Conservation (phyloP, 2,329 filamentous ascomycete species). For the Fusarium anguioides region DNA sequence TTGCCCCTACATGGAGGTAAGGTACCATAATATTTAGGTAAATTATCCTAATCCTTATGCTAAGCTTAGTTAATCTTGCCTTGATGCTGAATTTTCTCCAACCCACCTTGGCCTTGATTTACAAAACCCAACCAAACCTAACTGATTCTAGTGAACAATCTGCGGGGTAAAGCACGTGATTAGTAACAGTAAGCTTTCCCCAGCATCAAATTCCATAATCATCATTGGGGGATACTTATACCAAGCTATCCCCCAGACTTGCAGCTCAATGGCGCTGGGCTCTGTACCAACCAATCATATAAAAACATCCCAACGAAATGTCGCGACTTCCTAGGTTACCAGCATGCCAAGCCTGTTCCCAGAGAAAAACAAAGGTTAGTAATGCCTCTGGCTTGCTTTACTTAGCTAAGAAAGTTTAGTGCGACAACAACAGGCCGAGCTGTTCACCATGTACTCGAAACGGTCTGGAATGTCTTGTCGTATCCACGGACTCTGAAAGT, state of each 20-base stretch:
- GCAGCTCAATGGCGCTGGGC: no score
- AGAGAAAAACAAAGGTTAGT: constrained; percentile 18
- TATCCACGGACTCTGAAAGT: background rate
- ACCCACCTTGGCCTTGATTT: no score
- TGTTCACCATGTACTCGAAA: constrained; percentile 5
- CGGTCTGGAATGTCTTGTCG: constrained; percentile 4
- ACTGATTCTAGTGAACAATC: background rate
- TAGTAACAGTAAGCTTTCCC: accelerated
- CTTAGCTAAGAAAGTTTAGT: background rate
- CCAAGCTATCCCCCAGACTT: background rate
- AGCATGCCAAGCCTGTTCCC: constrained; percentile 20
- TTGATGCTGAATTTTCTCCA: no score
- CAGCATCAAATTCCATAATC: no score
- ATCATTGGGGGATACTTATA: background rate
- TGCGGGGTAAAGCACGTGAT: constrained; percentile 7
- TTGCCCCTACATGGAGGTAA: no score
- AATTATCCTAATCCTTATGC: no score
- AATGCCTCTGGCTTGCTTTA: no score
- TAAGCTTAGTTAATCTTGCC: no score
- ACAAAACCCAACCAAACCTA: no score
- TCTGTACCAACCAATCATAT: accelerated
- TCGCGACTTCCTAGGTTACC: constrained; percentile 11
- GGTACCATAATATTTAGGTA: no score
- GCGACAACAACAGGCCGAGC: constrained; percentile 19
- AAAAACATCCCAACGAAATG: background rate